Base-by-base conservation (phyloP, 768 basidiomycete species). In the Sarcodon sp. region DNA sequence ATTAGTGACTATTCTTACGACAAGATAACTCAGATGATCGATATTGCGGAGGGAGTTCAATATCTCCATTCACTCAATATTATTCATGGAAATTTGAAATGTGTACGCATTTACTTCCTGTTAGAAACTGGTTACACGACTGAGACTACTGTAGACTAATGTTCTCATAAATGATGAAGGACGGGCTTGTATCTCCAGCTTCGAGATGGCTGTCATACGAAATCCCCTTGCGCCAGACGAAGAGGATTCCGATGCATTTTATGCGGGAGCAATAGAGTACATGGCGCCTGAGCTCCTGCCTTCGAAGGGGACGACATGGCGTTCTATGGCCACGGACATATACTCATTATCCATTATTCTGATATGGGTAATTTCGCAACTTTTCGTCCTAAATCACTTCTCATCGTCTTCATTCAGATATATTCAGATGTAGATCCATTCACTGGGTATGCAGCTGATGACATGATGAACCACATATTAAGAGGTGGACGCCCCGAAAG, bases 251-350 rank as follows among this genome's bases (percentile, higher is more conserved):
- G 18, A 9, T 8, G 31, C 35, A 16, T 21, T 39, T 6, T 11
- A 21, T 3, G 15, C 33, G n/a, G 56, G 54, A 1, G 49, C 54
- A n/a, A 35, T 50, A 7, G 54, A 52, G 1, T 59, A 51, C 35
- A 55, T 57, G 54, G 53, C 54, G 11, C 57, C 57, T 3, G 57
- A 59, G 39, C 32, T 55, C 2, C 50, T 59, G 36, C 43, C 18
- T 38, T 43, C 18, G 10, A 21, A 27, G 21, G 21, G 21, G 21
- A 27, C 21, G 21, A 27, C 21, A 27, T 27, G 21, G 21, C 21
- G 21, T 27, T 27, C 21, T 27, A 27, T 27, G 21, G 3, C 21
- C 21, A 27, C 21, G 4, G 21, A 27, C 4, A 27, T 27, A 27
- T 27, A 27, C 4, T 27, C 21, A 27, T 27, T 27, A 27, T 2